phyloP scores from a whole-genome alignment of 106 monocot genomes.

The Ottelia alismoides region DNA sequence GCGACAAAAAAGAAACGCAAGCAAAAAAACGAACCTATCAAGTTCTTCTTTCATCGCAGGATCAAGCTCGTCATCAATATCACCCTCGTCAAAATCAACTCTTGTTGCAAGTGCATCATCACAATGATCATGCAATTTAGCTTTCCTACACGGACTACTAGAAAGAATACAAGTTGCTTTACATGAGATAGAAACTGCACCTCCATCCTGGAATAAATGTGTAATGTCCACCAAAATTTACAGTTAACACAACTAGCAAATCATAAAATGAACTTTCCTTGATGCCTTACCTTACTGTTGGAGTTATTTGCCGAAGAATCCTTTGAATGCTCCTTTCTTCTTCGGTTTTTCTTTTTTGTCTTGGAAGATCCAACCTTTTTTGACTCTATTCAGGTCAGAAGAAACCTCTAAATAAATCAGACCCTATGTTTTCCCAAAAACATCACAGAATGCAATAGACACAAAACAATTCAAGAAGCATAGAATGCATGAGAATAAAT shows the following conservation, averaged over 20 bases:
- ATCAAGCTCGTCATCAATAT: constrained; percentile 22
- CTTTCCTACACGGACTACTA: not conserved
- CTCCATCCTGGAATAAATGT: constrained; percentile 1
- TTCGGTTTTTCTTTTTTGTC: constrained; percentile 21
- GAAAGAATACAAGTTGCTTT: not conserved
- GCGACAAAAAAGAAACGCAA: no score
- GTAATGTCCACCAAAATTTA: not conserved
- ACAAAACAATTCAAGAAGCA: no score
- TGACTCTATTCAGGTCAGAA: constrained; percentile 7
- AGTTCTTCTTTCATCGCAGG: constrained; percentile 32
- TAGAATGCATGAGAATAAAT: no score
- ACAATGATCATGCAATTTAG: constrained; percentile 1
- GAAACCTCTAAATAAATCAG: not conserved
- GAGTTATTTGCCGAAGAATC: constrained; percentile 8
- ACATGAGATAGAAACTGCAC: not conserved
- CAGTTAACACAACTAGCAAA: not conserved
- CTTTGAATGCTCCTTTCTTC: constrained; percentile 19
- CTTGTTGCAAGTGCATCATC: constrained; percentile 1
- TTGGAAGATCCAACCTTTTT: constrained; percentile 13
- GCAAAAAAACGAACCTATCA: constrained; percentile 9
- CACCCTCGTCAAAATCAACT: constrained; percentile 14
- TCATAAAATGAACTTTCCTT: not conserved
- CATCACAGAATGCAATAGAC: not conserved
- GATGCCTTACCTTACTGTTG: no score
- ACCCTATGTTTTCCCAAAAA: not conserved